Percentiles rank a stretch among this genome's conserved stretches.
phyloP scores from a whole-genome alignment of 371 early-diverging fungal species.

The Actinomortierella ambigua region DNA sequence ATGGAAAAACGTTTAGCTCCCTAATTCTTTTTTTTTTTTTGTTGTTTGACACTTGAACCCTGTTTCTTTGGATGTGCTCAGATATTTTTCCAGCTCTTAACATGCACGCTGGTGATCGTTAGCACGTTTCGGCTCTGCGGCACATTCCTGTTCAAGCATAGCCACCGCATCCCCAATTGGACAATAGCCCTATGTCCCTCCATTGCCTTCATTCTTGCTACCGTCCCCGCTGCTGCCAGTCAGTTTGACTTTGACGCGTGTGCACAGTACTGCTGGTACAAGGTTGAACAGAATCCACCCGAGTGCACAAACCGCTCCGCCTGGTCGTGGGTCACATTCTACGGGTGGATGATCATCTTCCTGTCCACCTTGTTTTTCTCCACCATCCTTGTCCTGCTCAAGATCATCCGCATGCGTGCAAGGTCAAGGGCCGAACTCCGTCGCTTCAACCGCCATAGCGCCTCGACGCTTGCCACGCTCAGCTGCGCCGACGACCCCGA shows the following conservation, averaged over 20 bases:
- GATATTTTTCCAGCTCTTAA: slow-evolving; percentile 42
- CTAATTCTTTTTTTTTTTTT: not conserved
- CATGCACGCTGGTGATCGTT: slow-evolving; percentile 32
- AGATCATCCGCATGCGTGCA: slow-evolving; percentile 14
- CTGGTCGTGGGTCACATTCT: slow-evolving; percentile 39
- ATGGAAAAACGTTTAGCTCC: no score
- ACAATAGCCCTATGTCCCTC: slow-evolving; percentile 23
- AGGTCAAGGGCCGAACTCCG: slow-evolving; percentile 18
- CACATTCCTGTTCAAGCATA: slow-evolving; percentile 27
- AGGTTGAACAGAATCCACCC: not conserved
- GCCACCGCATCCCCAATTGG: slow-evolving; percentile 21
- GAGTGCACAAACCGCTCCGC: slow-evolving; percentile 1
- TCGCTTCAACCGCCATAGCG: slow-evolving; percentile 12
- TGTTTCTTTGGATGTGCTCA: not conserved
- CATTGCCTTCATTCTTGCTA: slow-evolving; percentile 29
- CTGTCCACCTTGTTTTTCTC: slow-evolving; percentile 27
- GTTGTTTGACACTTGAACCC: not conserved
- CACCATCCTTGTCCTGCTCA: slow-evolving; percentile 28
- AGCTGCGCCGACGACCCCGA: not conserved
- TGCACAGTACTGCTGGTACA: slow-evolving; percentile 42
- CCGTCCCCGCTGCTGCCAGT: slow-evolving; percentile 17
- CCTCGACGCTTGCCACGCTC: slow-evolving; percentile 21
- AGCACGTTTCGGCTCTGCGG: slow-evolving; percentile 44
- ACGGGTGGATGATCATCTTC: slow-evolving; percentile 35
- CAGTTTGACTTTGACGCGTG: slow-evolving; percentile 28